Conservation (phyloP, 768 basidiomycete species). For the Mycena sanguinolenta region DNA sequence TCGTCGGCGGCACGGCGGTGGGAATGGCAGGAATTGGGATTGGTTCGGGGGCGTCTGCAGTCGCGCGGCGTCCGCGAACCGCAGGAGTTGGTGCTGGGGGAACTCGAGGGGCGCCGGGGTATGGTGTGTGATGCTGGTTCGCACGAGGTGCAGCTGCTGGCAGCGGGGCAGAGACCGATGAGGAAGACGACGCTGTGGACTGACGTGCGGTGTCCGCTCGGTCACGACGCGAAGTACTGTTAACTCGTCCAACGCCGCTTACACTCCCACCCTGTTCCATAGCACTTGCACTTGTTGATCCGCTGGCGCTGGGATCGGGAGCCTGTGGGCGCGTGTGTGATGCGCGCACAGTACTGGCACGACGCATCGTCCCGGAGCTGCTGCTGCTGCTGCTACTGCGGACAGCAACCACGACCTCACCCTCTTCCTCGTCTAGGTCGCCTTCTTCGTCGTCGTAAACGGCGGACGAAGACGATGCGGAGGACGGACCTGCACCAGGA, state of each 20-base stretch:
- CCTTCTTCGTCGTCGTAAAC: conserved; percentile 30
- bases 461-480: conserved; percentile 17
- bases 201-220: conserved; percentile 42
- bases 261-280: background rate
- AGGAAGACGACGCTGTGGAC: conserved; percentile 40
- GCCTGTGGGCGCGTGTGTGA: conserved; percentile 1
- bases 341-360: conserved; percentile 34
- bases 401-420: conserved; percentile 37
- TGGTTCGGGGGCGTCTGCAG: conserved; percentile 38
- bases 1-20: conserved; percentile 34
- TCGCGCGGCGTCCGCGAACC: conserved; percentile 26
- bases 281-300: conserved; percentile 6
- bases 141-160: conserved; percentile 44
- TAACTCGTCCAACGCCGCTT: too few relatives aligned
- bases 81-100: conserved; percentile 47
- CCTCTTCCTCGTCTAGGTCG: conserved; percentile 34
- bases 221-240: conserved; percentile 37
- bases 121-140: conserved; percentile 37
- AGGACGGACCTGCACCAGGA: conserved; percentile 29
- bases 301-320: conserved; percentile 1
- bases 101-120: conserved; percentile 87
- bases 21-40: conserved; percentile 46
- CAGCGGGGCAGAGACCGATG: conserved; percentile 49
- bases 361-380: conserved; percentile 34
- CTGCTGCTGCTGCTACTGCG: conserved; percentile 17